Conservation (phyloP, 805 yeast species). For the Yamadazyma takamatsuzukensis region DNA sequence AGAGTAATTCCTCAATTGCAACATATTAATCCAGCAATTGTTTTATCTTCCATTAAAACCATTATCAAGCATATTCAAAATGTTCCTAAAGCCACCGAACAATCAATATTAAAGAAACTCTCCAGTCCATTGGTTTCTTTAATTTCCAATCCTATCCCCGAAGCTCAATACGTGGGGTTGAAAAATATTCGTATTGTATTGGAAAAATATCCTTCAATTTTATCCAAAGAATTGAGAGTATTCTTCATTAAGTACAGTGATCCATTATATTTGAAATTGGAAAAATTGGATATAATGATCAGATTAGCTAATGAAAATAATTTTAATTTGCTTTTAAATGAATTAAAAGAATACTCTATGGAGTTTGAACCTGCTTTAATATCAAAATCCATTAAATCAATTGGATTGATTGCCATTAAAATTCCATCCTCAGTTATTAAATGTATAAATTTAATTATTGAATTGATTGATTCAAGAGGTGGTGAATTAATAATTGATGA, state of each 20-base stretch:
- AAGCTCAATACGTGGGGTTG: conserved; percentile 89
- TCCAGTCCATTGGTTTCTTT: conserved; percentile 85
- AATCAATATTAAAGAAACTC: conserved; percentile 58
- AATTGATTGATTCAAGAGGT: conserved; percentile 58
- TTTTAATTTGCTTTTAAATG: conserved; percentile 57
- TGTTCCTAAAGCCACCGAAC: conserved; percentile 30
- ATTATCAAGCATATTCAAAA: conserved; percentile 64
- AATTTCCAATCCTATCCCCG: conserved; percentile 79
- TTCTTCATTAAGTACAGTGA: conserved; percentile 87
- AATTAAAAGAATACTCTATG: conserved; percentile 76
- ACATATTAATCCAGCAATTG: conserved; percentile 96
- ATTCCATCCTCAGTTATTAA: conserved; percentile 49
- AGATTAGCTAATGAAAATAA: conserved; percentile 63
- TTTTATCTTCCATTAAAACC: conserved; percentile 77
- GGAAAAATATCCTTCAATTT: conserved; percentile 80
- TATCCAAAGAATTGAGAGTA: conserved; percentile 77
- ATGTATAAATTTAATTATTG: conserved; percentile 58
- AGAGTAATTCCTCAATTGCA: conserved; percentile 92
- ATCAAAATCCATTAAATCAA: conserved; percentile 57
- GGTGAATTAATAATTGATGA: conserved; percentile 61
- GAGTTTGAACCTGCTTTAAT: conserved; percentile 83
- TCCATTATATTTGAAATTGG: conserved; percentile 74
- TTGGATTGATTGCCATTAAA: conserved; percentile 71
- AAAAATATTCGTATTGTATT: conserved; percentile 86
- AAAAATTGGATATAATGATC: conserved; percentile 71